Evolutionary conservation across 2,329 filamentous ascomycete species (phyloP).

Genomic region (Colletotrichum orbiculare): DNA sequence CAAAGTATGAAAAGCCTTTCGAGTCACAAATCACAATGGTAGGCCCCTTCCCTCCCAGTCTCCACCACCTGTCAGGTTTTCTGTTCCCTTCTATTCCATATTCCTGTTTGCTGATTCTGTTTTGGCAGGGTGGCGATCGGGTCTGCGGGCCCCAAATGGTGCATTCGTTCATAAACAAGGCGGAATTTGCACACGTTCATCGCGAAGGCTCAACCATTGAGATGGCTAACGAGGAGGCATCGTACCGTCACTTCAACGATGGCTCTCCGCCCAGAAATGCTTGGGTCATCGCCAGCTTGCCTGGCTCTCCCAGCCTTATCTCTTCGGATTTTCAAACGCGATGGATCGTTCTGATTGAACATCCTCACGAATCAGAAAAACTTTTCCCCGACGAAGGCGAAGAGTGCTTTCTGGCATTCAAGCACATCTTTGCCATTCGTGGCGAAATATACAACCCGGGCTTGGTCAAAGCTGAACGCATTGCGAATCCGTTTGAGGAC

Average conservation of each 20-base stretch:
- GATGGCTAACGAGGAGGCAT: conserved; percentile 18
- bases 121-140: conserved; percentile 1
- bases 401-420: conserved; percentile 12
- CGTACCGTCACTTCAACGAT: conserved; percentile 12
- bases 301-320: conserved; percentile 13
- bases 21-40: not conserved
- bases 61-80: not conserved
- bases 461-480: conserved; percentile 14
- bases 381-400: conserved; percentile 25
- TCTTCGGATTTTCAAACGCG: conserved; percentile 24
- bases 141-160: conserved; percentile 24
- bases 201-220: conserved; percentile 24
- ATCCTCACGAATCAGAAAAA: not conserved
- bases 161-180: conserved; percentile 18
- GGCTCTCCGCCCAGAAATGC: conserved; percentile 6
- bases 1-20: not conserved
- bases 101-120: not conserved
- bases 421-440: conserved; percentile 4
- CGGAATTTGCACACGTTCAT: conserved; percentile 28
- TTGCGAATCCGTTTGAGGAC: conserved; percentile 22
- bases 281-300: conserved; percentile 21
- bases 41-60: not conserved
- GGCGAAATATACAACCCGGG: conserved; percentile 14
- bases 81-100: not conserved
- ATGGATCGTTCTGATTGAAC: conserved; percentile 25